Evolutionary conservation across 2,329 filamentous ascomycete genomes (phyloP), one percentile per base, ranked within the genome.

Genomic region (Arthroderma sp.): DNA sequence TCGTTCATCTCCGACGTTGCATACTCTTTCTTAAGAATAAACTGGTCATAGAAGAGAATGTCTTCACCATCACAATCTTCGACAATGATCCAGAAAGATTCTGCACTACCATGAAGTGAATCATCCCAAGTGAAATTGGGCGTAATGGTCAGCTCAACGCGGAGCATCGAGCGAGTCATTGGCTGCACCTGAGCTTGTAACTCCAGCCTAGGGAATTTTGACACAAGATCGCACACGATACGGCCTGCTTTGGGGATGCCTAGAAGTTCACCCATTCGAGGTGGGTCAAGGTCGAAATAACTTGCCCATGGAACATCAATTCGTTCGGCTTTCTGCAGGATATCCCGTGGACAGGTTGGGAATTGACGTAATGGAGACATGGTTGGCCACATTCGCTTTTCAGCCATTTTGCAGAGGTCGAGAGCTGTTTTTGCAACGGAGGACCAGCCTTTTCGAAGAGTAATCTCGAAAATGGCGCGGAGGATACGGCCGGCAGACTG

Each of bases 321-420:
- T 63, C 91, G 82, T 75, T 98, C 93, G 2, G 91, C 86, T 73
- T 97, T 97, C 63, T 88, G 84, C 53, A 97, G 77, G 56, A 97
- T 88, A 59, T 97, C 91, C 41, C 83, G 79, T 2, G 91, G 84
- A 67, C 90, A 95, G 39, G 77, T 76, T 2, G 86, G 82, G 68
- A 98, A 98, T 67, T 98, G 93, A 56, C 93, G 83, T 33, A 98
- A 78, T 9, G 94, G 93, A 38, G 89, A 88, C 93, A 97, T 98
- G 4, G 91, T 97, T 13, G 91, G 91, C 93, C 93, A 98, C 94
- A 98, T 98, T 54, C 94, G 82, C 78, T 95, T 95, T 76, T 98
- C 93, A 0, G 91, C 93, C 89, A 95, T 97, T 76, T 98, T 98
- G 76, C 94, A 98, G 56, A 98, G 80, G 65, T 95, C 88, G 43